A percentile compares a stretch with the other conserved stretches of the same genome.
Evolutionary conservation across 2,329 filamentous ascomycete genomes (phyloP).

Genomic region (Sporothrix pseudoabietina): DNA sequence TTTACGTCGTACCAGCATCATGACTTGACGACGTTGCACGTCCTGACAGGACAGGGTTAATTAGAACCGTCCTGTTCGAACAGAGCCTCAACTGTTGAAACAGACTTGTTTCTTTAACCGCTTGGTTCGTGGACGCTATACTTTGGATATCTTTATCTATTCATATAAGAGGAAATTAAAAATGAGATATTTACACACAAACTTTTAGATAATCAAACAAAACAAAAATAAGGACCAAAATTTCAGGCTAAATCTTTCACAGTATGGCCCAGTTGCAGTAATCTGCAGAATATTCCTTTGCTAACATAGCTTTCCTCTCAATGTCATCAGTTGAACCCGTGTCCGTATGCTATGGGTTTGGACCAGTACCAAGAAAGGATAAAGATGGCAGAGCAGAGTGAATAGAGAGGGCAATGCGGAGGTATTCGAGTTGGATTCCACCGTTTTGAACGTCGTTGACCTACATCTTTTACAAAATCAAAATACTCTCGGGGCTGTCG

Average conservation of each 20-base stretch:
- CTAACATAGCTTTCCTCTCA: too few species aligned
- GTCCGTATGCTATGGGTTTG: neutral
- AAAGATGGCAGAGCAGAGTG: neutral
- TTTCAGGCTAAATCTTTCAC: too few species aligned
- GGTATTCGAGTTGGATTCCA: neutral
- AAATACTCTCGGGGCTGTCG: neutral
- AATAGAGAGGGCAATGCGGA: neutral
- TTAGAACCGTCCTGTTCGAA: neutral
- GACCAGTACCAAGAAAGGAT: neutral
- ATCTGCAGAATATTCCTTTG: too few species aligned
- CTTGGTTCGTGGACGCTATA: neutral
- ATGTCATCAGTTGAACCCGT: too few species aligned
- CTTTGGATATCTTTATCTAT: neutral
- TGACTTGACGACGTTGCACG: neutral
- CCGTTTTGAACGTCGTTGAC: neutral
- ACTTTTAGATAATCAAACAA: too few species aligned
- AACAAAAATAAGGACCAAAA: too few species aligned
- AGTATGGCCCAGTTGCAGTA: too few species aligned
- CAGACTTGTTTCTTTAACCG: slow-evolving; percentile 18
- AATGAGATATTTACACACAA: neutral
- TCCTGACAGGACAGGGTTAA: neutral
- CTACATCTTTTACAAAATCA: neutral
- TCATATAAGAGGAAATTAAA: neutral
- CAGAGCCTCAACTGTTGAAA: slow-evolving; percentile 1
- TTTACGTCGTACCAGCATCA: neutral